Evolutionary conservation across 805 yeast genomes (phyloP).

Genomic region (Wickerhamiella galacta): DNA sequence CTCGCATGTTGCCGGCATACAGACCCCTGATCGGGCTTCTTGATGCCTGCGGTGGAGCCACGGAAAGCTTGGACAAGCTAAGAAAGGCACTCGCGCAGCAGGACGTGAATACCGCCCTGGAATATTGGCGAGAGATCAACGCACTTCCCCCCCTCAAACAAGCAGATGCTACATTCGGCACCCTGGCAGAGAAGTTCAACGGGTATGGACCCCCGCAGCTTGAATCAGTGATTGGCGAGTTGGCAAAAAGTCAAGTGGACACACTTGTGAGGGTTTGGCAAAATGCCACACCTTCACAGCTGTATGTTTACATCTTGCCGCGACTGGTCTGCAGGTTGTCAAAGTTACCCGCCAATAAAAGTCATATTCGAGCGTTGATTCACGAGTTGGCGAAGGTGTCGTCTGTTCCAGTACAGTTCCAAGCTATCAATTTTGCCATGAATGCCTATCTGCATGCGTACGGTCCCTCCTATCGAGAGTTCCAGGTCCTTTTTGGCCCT

Average conservation of each 20-base stretch:
- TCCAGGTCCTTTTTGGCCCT: neutral
- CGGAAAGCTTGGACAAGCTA: neutral
- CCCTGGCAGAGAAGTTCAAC: neutral
- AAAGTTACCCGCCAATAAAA: neutral
- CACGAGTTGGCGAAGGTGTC: neutral
- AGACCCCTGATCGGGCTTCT: neutral
- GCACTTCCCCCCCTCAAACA: neutral
- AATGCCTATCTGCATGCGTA: neutral
- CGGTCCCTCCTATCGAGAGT: neutral
- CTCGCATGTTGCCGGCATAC: neutral
- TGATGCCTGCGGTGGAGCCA: neutral
- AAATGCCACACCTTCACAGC: neutral
- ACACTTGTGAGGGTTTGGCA: neutral
- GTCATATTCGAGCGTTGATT: neutral
- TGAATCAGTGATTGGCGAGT: neutral
- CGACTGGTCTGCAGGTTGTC: neutral
- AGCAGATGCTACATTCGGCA: neutral
- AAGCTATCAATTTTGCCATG: constrained; percentile 1
- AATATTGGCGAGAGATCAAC: neutral
- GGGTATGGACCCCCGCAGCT: neutral
- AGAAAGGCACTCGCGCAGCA: neutral
- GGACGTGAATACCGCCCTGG: neutral
- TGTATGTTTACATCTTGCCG: constrained; percentile 1
- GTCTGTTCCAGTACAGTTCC: neutral
- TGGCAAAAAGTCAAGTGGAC: neutral